Evolutionary conservation across 345 rosid genomes (phyloP).

Genomic region (Camelina sativa): DNA sequence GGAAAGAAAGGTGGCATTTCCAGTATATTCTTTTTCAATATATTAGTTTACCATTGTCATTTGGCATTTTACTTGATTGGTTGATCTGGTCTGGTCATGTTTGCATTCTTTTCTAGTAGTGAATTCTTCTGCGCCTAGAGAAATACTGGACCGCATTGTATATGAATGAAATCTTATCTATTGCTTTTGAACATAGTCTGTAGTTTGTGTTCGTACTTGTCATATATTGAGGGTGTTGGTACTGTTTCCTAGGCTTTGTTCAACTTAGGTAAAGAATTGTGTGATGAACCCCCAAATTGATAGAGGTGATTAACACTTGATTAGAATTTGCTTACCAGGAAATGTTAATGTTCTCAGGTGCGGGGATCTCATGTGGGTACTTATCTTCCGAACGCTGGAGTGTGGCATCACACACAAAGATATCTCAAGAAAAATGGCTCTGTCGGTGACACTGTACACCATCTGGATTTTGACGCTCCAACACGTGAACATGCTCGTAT

Average conservation of each 20-base stretch:
- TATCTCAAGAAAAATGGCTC: conserved; percentile 69
- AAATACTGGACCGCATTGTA: conserved; percentile 20
- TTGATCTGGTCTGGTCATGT: conserved; percentile 30
- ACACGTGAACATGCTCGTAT: conserved; percentile 88
- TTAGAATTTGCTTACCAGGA: conserved; percentile 16
- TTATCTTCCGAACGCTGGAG: conserved; percentile 90
- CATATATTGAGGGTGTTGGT: conserved; percentile 23
- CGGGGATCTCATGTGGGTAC: conserved; percentile 95
- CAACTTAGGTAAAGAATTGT: conserved; percentile 1
- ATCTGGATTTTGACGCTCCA: conserved; percentile 99
- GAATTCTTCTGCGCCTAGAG: conserved; percentile 7
- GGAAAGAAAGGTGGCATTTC: conserved; percentile 79
- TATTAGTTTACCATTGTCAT: conserved; percentile 4
- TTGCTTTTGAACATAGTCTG: conserved; percentile 17
- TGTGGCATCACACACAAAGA: conserved; percentile 96
- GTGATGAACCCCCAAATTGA: conserved; percentile 15
- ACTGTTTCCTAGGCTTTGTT: conserved; percentile 25
- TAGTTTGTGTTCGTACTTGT: conserved; percentile 26
- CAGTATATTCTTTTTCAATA: conserved; percentile 8
- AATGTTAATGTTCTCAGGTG: conserved; percentile 56
- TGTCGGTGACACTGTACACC: conserved; percentile 64
- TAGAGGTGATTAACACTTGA: conserved; percentile 4
- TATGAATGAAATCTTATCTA: conserved; percentile 16
- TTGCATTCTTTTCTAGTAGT: conserved; percentile 20
- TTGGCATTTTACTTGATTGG: conserved; percentile 26